Percentiles rank a stretch among this genome's conserved stretches.
These are phyloP conservation scores for Jamesozyma piceae DNA, from an alignment of 805 yeast species.

Conservation along the genomic window DNA sequence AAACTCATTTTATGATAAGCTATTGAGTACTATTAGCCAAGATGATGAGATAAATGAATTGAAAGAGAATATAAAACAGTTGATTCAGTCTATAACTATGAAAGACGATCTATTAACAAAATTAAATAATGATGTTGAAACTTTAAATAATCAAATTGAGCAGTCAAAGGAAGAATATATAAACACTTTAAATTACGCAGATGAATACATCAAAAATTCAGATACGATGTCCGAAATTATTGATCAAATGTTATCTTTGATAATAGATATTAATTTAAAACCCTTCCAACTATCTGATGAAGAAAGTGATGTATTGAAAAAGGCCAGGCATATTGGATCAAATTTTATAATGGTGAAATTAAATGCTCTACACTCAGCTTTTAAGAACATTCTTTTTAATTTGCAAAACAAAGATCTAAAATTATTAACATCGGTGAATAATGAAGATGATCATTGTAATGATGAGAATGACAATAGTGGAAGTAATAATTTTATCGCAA, in stretches of 20 bases:
- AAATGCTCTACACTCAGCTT: conserved; percentile 17
- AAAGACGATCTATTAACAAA: conserved; percentile 3
- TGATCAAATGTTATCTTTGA: conserved; percentile 14
- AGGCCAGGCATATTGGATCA: conserved; percentile 17
- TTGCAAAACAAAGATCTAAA: conserved; percentile 2
- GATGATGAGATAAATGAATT: conserved; percentile 17
- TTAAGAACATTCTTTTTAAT: conserved; percentile 11
- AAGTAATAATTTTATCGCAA: conserved; percentile 9
- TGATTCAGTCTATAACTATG: conserved; percentile 5
- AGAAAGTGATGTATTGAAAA: conserved; percentile 15
- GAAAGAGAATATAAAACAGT: conserved; percentile 2
- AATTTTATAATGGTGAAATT: conserved; percentile 23
- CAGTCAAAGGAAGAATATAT: conserved; percentile 20
- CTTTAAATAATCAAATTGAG: conserved; percentile 21
- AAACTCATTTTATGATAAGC: conserved; percentile 17
- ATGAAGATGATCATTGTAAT: background rate
- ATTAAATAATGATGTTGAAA: conserved; percentile 19
- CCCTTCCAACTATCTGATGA: conserved; percentile 8
- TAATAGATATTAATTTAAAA: background rate
- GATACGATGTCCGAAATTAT: conserved; percentile 18
- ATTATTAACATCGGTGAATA: background rate
- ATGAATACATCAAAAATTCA: conserved; percentile 23
- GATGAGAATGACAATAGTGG: background rate
- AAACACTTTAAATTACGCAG: conserved; percentile 22
- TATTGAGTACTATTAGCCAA: conserved; percentile 14